Evolutionary conservation across 1,284 basidiomycete species (phyloP), one percentile per base, ranked within the genome.

Genomic region (Trichosporon faecale): DNA sequence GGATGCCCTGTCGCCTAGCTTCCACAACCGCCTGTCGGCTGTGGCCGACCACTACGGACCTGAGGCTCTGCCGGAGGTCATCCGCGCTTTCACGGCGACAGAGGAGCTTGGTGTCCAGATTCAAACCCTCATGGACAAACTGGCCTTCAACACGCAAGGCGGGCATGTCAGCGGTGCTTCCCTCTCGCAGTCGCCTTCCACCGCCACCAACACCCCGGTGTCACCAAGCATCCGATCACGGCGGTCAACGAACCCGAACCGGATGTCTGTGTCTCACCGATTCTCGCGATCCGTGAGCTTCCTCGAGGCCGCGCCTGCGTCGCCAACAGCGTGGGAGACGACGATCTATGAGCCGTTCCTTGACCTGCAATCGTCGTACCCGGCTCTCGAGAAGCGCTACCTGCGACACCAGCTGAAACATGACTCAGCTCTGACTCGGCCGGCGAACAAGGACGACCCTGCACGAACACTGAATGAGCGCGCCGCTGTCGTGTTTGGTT

Each of bases 331-430:
- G 18, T 97, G 95, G 95, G 93, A 96, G 77, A 90, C 91, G 67
- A 89, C 91, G 49, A 85, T 97, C 9, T 95, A 94, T 81, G 93
- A 95, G 78, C 93, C 95, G 0, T 97, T 96, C 85, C 85, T 95
- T 21, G 92, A 95, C 77, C 91, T 91, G 72, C 95, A 97, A 78
- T 86, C 88, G 18, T 90, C 94, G 68, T 97, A 95, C 80, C 87
- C 88, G 0, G 83, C 86, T 0, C 86, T 95, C 46, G 95, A 98
- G 81, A 86, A 87, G 57, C 87, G 88, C 11, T 86, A 88, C 65
- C 83, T 96, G 63, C 86, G 89, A 3, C 86, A 89, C 52, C 85
- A 86, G 29, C 85, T 92, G 18, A 44, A 82, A 80, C 70, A 81
- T 83, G 66, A 86, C 86, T 57, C 82, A 85, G 64, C 82, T 75